Base-by-base conservation (phyloP, 2,329 filamentous ascomycete genomes). In the Aspergillus unguis region DNA sequence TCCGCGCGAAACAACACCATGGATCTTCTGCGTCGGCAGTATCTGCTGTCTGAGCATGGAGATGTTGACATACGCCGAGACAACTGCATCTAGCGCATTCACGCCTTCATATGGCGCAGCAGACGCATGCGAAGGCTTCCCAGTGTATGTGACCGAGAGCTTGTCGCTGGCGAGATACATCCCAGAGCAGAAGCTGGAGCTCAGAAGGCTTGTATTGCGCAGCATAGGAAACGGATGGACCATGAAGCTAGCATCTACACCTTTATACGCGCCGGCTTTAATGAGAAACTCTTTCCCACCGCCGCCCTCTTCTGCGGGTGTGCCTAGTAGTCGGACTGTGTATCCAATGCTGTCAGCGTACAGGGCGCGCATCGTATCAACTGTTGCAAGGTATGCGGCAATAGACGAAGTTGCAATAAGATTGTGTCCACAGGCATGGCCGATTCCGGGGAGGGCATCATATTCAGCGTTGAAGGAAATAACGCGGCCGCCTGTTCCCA, bases 41-140 rank as follows among this genome's bases (percentile, higher is more conserved):
- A 80, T 74, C 62, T 85, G 82, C 63, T 84, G 81, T 1, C 82
- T 75, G 5, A 85, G 69, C 0, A 80, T 71, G 0, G 77, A 75
- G 3, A 85, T 64, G 40, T 69, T 70, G 41, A 68, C 69, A 53
- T 75, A 75, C 0, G 71, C 76, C 0, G 73, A 70, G 2, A 84
- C 70, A 25, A 82, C 61, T 0, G 81, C 81, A 58, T 85, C 82
- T 0, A 84, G 73, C 0, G 82, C 82, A 60, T 85, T 85, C 58
- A 80, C 73, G 0, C 82, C 82, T 4, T 80, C 71, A 81, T 81
- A 84, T 0, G 81, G 82, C n/a, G 71, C 77, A 3, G 77, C 76
- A 0, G 78, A 81, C 0, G 81, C 81, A 57, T 85, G 82, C 0
- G 82, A 80, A 50, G 77, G 77, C 46, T 74, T 75, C 1, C 82